Percentiles rank a stretch among this genome's conserved stretches.
These are phyloP conservation scores for Teratosphaeriaceae sp. DNA, from an alignment of 2,329 filamentous ascomycete species.

Conservation along the genomic window DNA sequence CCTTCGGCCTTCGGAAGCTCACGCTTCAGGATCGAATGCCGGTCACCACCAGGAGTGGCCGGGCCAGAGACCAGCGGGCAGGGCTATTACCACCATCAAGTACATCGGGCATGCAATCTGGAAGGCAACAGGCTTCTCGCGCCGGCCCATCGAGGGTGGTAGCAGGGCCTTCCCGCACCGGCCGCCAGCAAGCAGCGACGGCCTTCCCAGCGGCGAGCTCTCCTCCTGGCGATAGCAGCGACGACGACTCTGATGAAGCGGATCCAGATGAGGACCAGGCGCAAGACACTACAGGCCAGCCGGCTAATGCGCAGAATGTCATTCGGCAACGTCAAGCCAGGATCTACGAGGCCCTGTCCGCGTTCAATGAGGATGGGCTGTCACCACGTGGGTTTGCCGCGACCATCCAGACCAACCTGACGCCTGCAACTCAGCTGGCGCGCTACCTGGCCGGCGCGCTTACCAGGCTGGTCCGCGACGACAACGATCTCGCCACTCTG, in stretches of 20 bases:
- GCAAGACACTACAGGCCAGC: neutral
- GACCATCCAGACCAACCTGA: neutral
- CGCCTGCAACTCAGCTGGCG: neutral
- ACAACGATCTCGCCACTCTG: neutral
- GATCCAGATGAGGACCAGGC: slow-evolving; percentile 1
- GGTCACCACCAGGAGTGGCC: neutral
- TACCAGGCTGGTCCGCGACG: neutral
- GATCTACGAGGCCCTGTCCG: neutral
- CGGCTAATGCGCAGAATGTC: neutral
- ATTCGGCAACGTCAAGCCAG: neutral
- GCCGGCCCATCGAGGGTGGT: neutral
- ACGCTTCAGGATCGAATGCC: slow-evolving; percentile 3
- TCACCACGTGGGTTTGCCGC: neutral
- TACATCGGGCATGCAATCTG: neutral
- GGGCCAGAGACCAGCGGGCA: neutral
- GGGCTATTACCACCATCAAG: neutral
- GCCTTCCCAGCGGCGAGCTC: neutral
- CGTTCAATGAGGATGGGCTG: neutral
- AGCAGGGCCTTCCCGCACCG: neutral
- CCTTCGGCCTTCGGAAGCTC: slow-evolving; percentile 2
- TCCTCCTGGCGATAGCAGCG: neutral
- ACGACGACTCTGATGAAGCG: slow-evolving; percentile 6
- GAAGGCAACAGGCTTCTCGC: neutral
- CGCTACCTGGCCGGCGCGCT: neutral
- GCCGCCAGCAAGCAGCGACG: neutral